Conservation (phyloP, 2,329 filamentous ascomycete species). For the Hortaea werneckii region DNA sequence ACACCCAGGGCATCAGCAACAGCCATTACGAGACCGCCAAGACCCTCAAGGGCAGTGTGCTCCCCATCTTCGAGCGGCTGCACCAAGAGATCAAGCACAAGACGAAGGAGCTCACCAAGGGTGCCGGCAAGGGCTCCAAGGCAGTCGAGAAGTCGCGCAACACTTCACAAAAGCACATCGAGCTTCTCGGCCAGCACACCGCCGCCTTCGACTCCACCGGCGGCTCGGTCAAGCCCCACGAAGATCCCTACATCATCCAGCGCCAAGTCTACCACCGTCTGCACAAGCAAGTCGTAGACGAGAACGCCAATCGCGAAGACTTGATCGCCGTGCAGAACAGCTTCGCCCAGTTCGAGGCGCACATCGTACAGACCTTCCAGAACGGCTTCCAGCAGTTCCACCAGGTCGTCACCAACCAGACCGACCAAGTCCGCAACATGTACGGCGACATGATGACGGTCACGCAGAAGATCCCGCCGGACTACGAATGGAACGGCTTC, state of each 20-base stretch:
- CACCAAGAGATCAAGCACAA: slow-evolving; percentile 97
- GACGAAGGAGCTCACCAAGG: slow-evolving; percentile 73
- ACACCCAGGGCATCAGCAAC: slow-evolving; percentile 84
- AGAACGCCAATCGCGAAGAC: slow-evolving; percentile 93
- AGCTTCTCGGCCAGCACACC: slow-evolving; percentile 78
- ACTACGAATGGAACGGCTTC: slow-evolving; percentile 92
- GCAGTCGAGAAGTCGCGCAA: slow-evolving; percentile 82
- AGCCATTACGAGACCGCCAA: slow-evolving; percentile 86
- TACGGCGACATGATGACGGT: slow-evolving; percentile 74
- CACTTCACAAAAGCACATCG: slow-evolving; percentile 87
- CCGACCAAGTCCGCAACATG: slow-evolving; percentile 68
- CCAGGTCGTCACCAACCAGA: slow-evolving; percentile 67
- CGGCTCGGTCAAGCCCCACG: slow-evolving; percentile 56
- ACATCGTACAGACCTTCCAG: slow-evolving; percentile 75
- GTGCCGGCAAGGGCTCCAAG: slow-evolving; percentile 76
- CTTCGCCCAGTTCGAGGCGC: slow-evolving; percentile 77
- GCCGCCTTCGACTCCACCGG: slow-evolving; percentile 68
- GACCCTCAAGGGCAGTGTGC: slow-evolving; percentile 72
- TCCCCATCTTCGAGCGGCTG: slow-evolving; percentile 80
- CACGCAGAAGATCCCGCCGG: slow-evolving; percentile 64
- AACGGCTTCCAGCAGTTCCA: slow-evolving; percentile 74
- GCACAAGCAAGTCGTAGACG: slow-evolving; percentile 82
- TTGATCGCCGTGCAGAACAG: slow-evolving; percentile 84
- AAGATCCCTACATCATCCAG: slow-evolving; percentile 83
- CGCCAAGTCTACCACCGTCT: slow-evolving; percentile 74